Conservation (phyloP, 1,284 basidiomycete genomes). For the Tremellales sp. region DNA sequence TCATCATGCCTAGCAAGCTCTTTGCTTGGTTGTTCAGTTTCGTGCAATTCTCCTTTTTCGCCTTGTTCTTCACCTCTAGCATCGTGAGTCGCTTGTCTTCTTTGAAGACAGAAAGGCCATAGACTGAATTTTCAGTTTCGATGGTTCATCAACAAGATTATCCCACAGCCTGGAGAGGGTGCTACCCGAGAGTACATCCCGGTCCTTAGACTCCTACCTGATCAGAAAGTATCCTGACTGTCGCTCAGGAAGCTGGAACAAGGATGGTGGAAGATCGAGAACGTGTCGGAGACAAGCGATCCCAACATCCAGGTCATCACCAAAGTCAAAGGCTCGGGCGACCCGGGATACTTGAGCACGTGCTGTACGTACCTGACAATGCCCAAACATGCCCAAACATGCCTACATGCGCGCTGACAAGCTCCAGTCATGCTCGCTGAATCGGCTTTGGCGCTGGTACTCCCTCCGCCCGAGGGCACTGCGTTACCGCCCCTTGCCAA, state of each 20-base stretch:
- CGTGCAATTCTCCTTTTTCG: slow-evolving; percentile 12
- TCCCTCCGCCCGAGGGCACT: slow-evolving; percentile 50
- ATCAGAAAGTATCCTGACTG: slow-evolving; percentile 11
- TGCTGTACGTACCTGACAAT: slow-evolving; percentile 51
- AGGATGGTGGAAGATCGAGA: slow-evolving; percentile 59
- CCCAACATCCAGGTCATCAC: slow-evolving; percentile 57
- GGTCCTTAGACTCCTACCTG: neutral
- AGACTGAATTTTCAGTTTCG: neutral
- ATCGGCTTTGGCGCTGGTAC: slow-evolving; percentile 63
- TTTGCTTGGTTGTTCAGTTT: slow-evolving; percentile 13
- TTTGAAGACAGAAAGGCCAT: neutral
- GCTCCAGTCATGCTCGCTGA: slow-evolving; percentile 68
- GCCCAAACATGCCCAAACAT: neutral
- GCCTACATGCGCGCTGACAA: neutral
- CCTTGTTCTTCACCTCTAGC: slow-evolving; percentile 11
- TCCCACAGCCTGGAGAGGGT: slow-evolving; percentile 60
- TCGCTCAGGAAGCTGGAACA: slow-evolving; percentile 56
- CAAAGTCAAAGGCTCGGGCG: slow-evolving; percentile 63
- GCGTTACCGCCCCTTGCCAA: slow-evolving; percentile 57
- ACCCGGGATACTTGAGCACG: slow-evolving; percentile 72
- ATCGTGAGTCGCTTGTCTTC: slow-evolving; percentile 14
- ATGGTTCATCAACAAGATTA: slow-evolving; percentile 23
- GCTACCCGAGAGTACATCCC: slow-evolving; percentile 58
- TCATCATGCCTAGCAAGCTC: slow-evolving; percentile 26
- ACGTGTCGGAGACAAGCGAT: slow-evolving; percentile 55